Base-by-base conservation (phyloP, 1,284 basidiomycete genomes). In the Apiotrichum akiyoshidainum region DNA sequence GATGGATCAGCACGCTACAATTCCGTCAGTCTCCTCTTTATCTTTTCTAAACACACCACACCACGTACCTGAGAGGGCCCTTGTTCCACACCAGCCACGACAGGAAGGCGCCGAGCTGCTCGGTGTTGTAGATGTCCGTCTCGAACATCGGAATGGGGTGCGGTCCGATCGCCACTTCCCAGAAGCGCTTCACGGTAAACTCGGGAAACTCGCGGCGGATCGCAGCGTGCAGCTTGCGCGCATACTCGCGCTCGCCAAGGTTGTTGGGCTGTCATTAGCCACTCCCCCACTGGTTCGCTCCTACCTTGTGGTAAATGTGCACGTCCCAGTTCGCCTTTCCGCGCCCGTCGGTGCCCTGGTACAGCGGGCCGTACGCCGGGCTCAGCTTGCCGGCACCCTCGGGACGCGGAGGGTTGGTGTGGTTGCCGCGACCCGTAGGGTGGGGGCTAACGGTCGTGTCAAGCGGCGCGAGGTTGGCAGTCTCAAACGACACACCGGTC, bases 1-100 rank as follows among this genome's bases (percentile, higher is more conserved):
- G 87, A 72, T 89, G 87, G 60, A 89, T 78, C 12, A 88, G 78
- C 11, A 88, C 86, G n/a, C 87, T 87, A 39, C 26, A 31, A 7
- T 31, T 7, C 26, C 26, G 26, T 31, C 26, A 31, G 26, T 7
- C 7, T 7, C 26, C 3, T 31, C 26, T 3, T 3, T 31, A 31
- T 31, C 26, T 14, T 14, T 39, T 31, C n/a, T 11, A 39, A 10
- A 21, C 48, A n/a, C n/a, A n/a, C 39, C 1, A 19, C 26, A 11
- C 14, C 46, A 31, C 55, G 17, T 68, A 86, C 85, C 84, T 85
- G 74, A 83, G 83, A 1, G 85, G 84, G 7, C 86, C 86, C 2
- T 85, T 80, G 66, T 86, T 80, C 16, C 86, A 83, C 2, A 81
- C 81, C 2, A 87, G 79, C 82, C 83, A 88, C 8, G 83, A 82